A percentile compares a stretch with the other conserved stretches of the same genome.
These are phyloP conservation scores for Colletotrichum agaves DNA, from an alignment of 2,329 filamentous ascomycete genomes.

Conservation along the genomic window DNA sequence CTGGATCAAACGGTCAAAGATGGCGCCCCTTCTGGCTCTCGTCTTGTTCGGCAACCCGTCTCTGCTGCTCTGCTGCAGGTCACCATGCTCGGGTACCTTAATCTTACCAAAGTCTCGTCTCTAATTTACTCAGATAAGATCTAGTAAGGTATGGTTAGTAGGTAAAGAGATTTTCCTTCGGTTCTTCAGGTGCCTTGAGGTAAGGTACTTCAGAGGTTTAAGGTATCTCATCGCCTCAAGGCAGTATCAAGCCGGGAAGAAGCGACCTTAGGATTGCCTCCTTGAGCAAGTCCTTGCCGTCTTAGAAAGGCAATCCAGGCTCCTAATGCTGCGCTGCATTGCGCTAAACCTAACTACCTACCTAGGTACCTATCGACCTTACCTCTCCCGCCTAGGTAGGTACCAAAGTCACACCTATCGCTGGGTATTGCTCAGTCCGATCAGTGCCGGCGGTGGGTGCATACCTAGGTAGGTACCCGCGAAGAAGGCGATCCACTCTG, in stretches of 20 bases:
- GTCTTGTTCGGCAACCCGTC: not conserved
- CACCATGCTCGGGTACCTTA: not conserved
- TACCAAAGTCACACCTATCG: conserved; percentile 9
- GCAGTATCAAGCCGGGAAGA: not conserved
- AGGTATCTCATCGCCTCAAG: not conserved
- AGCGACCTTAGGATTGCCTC: conserved; percentile 7
- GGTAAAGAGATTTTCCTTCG: too few relatives aligned
- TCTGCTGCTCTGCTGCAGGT: conserved; percentile 17
- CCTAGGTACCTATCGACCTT: too few relatives aligned
- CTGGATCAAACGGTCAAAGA: conserved; percentile 8
- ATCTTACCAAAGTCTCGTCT: not conserved
- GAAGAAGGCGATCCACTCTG: conserved; percentile 3
- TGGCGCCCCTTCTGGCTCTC: not conserved
- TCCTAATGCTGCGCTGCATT: conserved; percentile 24
- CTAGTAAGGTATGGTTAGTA: too few relatives aligned
- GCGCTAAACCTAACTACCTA: not conserved
- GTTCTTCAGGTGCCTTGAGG: too few relatives aligned
- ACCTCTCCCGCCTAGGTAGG: too few relatives aligned
- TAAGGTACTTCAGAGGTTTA: too few relatives aligned
- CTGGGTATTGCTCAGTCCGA: conserved; percentile 9
- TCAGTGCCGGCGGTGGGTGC: conserved; percentile 25
- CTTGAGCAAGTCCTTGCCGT: conserved; percentile 2
- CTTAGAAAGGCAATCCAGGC: conserved; percentile 2
- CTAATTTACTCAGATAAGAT: too few relatives aligned
- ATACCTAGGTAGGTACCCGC: conserved; percentile 23